phyloP scores from a whole-genome alignment of 768 basidiomycete species.

The Albatrellus ellisii region DNA sequence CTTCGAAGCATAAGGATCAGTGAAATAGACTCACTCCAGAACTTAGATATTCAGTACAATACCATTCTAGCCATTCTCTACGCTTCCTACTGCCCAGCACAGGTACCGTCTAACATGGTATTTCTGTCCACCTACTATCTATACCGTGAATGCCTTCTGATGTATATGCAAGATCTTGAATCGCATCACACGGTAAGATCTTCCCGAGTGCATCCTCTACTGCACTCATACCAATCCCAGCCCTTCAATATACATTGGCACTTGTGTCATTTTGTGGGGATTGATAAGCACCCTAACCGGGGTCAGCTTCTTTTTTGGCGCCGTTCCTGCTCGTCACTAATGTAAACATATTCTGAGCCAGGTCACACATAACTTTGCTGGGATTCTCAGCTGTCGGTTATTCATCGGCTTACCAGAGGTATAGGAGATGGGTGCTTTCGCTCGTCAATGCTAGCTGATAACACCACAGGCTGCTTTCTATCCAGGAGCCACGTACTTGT shows the following conservation, averaged over 20 bases:
- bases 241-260: conserved; percentile 48
- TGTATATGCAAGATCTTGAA: background rate
- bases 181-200: background rate
- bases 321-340: background rate
- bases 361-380: conserved; percentile 41
- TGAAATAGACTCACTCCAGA: background rate
- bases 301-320: conserved; percentile 21
- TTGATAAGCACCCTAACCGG: conserved; percentile 50
- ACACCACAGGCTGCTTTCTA: conserved; percentile 41
- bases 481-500: conserved; percentile 36
- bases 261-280: conserved; percentile 51
- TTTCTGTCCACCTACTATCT: conserved; percentile 2
- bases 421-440: background rate
- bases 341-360: conserved; percentile 15
- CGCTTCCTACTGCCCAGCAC: conserved; percentile 48
- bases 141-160: background rate
- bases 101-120: conserved; percentile 59
- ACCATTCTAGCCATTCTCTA: conserved; percentile 40
- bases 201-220: background rate
- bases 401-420: conserved; percentile 54
- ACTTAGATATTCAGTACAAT: conserved; percentile 36
- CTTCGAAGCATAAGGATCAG: background rate
- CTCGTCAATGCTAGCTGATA: background rate
- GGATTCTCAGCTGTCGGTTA: conserved; percentile 41
- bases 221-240: conserved; percentile 18